Percentiles rank a stretch among this genome's conserved stretches.
Evolutionary conservation across 768 basidiomycete species (phyloP).

Genomic region (Lactarius trivialis): DNA sequence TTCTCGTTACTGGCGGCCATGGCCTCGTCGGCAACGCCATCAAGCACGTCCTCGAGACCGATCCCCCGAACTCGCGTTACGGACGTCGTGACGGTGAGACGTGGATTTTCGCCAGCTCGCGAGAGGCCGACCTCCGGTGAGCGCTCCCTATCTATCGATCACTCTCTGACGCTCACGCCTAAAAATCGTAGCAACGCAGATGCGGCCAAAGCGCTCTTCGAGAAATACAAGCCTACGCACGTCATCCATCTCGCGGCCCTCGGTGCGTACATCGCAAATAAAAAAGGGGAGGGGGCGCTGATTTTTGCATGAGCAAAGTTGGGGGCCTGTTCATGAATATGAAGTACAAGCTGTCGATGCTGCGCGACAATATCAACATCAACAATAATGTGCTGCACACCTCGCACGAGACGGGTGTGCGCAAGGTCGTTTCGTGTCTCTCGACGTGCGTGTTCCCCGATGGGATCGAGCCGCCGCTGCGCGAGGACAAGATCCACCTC

Average conservation of each 20-base stretch:
- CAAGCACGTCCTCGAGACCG: conserved; percentile 66
- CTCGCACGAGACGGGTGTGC: conserved; percentile 52
- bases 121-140: conserved; percentile 81
- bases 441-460: conserved; percentile 98
- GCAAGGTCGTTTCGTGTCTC: conserved; percentile 88
- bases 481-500: conserved; percentile 85
- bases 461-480: conserved; percentile 85
- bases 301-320: conserved; percentile 40
- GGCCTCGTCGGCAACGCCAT: conserved; percentile 85
- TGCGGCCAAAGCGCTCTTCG: conserved; percentile 67
- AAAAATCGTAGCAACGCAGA: conserved; percentile 49
- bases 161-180: conserved; percentile 66
- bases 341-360: conserved; percentile 90
- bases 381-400: conserved; percentile 88
- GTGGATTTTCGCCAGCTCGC: conserved; percentile 78
- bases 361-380: conserved; percentile 90
- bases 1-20: conserved; percentile 79
- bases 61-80: conserved; percentile 70
- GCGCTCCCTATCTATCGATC: not conserved
- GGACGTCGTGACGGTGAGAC: conserved; percentile 69
- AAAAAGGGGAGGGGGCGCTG: not conserved
- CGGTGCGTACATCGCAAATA: conserved; percentile 39
- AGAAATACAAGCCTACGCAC: conserved; percentile 90
- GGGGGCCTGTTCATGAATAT: conserved; percentile 95
- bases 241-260: conserved; percentile 94